Conservation (phyloP, 1,139 yeast species). For the Debaryomyces fabryi region DNA sequence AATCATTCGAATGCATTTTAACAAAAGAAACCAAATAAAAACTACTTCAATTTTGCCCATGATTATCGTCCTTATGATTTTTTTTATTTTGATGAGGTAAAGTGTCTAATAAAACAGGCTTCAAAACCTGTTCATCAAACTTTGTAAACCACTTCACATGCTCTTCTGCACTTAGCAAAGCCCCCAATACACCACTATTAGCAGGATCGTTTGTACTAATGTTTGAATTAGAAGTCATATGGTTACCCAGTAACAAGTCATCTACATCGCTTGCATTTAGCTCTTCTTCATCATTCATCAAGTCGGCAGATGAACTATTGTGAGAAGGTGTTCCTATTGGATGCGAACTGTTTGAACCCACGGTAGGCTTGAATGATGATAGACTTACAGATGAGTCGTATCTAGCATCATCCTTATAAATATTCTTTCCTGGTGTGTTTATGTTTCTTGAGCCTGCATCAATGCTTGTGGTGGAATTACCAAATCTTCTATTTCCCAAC, state of each 20-base stretch:
- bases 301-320: constrained; percentile 17
- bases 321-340: constrained; percentile 8
- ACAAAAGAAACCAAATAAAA: background rate
- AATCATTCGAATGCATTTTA: background rate
- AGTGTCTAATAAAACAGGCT: constrained; percentile 86
- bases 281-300: constrained; percentile 38
- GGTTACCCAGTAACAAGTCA: constrained; percentile 28
- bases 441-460: constrained; percentile 9
- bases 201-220: constrained; percentile 10
- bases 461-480: constrained; percentile 9
- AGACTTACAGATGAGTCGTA: constrained; percentile 31
- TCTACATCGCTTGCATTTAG: constrained; percentile 43
- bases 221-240: constrained; percentile 8
- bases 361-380: constrained; percentile 19
- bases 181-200: constrained; percentile 39
- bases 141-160: constrained; percentile 90
- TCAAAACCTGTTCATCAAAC: constrained; percentile 92
- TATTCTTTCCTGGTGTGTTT: constrained; percentile 5
- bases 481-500: constrained; percentile 41
- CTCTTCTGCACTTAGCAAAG: constrained; percentile 63
- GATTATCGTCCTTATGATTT: constrained; percentile 12
- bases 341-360: background rate
- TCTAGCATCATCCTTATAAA: constrained; percentile 22
- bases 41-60: background rate
- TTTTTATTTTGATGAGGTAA: constrained; percentile 24